Evolutionary conservation across 345 rosid genomes (phyloP).

Genomic region (Bruguiera gymnorhiza): DNA sequence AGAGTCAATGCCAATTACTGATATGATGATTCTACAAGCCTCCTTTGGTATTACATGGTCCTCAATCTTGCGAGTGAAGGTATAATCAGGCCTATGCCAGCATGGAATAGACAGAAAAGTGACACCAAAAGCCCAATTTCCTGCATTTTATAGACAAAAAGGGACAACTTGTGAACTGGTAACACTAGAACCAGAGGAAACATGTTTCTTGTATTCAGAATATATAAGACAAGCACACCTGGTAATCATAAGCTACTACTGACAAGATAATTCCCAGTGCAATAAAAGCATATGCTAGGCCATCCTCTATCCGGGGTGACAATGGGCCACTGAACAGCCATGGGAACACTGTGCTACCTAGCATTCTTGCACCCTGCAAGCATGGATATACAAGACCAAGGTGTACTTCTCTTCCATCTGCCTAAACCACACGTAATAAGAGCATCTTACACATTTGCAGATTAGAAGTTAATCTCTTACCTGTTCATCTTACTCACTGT

Average conservation of each 20-base stretch:
- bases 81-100: conserved; percentile 56
- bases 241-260: conserved; percentile 85
- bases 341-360: conserved; percentile 82
- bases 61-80: conserved; percentile 94
- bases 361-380: conserved; percentile 87
- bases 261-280: conserved; percentile 63
- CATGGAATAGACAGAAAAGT: conserved; percentile 74
- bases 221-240: conserved; percentile 42
- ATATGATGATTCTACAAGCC: not conserved
- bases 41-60: conserved; percentile 52
- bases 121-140: conserved; percentile 72
- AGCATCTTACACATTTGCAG: not conserved
- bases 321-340: conserved; percentile 69
- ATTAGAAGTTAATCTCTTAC: conserved; percentile 7
- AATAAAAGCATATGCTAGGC: conserved; percentile 56
- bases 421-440: conserved; percentile 39
- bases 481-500: not conserved
- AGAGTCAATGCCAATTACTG: conserved; percentile 1
- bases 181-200: conserved; percentile 10
- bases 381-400: conserved; percentile 83
- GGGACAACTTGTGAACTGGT: conserved; percentile 8
- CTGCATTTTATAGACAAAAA: conserved; percentile 41
- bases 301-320: conserved; percentile 73
- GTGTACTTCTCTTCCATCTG: conserved; percentile 90
- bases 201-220: not conserved